Base-by-base conservation (phyloP, 2,329 filamentous ascomycete genomes). In the Pseudocercospora crystallina region DNA sequence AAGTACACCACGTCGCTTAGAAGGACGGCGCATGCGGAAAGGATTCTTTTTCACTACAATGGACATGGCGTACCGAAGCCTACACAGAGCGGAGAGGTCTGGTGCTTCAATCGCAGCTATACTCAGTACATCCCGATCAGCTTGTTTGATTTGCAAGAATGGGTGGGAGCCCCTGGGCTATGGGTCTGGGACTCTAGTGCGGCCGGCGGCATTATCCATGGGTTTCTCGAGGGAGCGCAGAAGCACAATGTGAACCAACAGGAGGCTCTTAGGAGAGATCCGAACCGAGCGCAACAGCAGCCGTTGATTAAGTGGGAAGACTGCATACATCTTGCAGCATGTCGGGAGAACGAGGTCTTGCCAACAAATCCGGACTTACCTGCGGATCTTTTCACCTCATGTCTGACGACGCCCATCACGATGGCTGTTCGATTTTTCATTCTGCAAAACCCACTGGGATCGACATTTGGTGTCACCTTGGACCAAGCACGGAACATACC, bases 91-190 rank as follows among this genome's bases (percentile, higher is more conserved):
- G 94, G 94, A 11, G 94, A 99, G 70, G 95, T 99, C 14, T 99
- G 94, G 94, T 95, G 97, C 5, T 99, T 99, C 71, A 99, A 99
- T 72, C 92, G 94, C 62, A 97, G 90, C 61, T 99, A 96, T 69
- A 99, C 94, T 0, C 94, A 99, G 71, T 99, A 99, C 68, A 99
- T 99, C 36, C 94, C 94, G 0, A 89, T 99, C 37, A 96, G 92
- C 1, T 76, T 99, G 8, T 96, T 95, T 65, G 94, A 99, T 67
- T 75, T 99, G 38, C 92, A 97, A 71, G 86, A 89, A 51, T 99
- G 94, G 94, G 82, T 99, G 7, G 90, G 92, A 56, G 92, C 91
- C 0, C 94, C 94, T 0, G 96, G 91, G 53, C 85, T 99, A 37
- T 99, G 95, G 66, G 94, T 99, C 31, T 99, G 95, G 80, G 94